Percentiles rank a stretch among this genome's conserved stretches.
These are phyloP conservation scores for Coemansia reversa DNA, from an alignment of 192 early-diverging fungal species.

Conservation along the genomic window DNA sequence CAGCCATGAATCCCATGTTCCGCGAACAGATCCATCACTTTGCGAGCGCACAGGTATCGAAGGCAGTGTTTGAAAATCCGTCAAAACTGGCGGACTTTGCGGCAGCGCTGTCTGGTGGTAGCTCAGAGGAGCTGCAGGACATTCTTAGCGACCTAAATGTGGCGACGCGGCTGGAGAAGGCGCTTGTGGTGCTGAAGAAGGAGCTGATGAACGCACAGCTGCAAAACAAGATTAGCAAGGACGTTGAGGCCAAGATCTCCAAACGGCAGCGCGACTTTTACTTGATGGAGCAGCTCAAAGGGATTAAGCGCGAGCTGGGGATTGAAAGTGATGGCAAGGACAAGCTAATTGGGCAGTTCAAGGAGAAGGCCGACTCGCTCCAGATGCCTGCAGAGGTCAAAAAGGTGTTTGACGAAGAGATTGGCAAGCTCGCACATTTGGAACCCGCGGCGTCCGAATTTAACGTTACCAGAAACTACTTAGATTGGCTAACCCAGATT, in stretches of 20 bases:
- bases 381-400: slow-evolving; percentile 87
- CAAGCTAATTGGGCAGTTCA: slow-evolving; percentile 93
- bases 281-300: slow-evolving; percentile 98
- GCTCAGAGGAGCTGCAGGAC: slow-evolving; percentile 87
- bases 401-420: slow-evolving; percentile 98
- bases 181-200: slow-evolving; percentile 93
- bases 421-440: slow-evolving; percentile 87
- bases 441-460: slow-evolving; percentile 97
- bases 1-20: slow-evolving; percentile 89
- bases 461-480: slow-evolving; percentile 97
- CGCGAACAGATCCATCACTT: slow-evolving; percentile 98
- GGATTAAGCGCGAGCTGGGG: slow-evolving; percentile 98
- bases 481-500: slow-evolving; percentile 97
- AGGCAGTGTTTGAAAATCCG: slow-evolving; percentile 93
- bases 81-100: slow-evolving; percentile 96
- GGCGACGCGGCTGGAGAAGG: slow-evolving; percentile 89
- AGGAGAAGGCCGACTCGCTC: slow-evolving; percentile 78
- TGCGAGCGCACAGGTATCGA: slow-evolving; percentile 92
- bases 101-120: slow-evolving; percentile 91
- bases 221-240: slow-evolving; percentile 96
- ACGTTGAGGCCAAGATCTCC: slow-evolving; percentile 97
- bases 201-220: slow-evolving; percentile 96
- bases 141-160: slow-evolving; percentile 87
- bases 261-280: slow-evolving; percentile 98
- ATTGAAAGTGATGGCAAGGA: slow-evolving; percentile 98